Percentiles rank a stretch among this genome's conserved stretches.
phyloP scores from a whole-genome alignment of 169 alveolate species.

The Eimeria sp. region DNA sequence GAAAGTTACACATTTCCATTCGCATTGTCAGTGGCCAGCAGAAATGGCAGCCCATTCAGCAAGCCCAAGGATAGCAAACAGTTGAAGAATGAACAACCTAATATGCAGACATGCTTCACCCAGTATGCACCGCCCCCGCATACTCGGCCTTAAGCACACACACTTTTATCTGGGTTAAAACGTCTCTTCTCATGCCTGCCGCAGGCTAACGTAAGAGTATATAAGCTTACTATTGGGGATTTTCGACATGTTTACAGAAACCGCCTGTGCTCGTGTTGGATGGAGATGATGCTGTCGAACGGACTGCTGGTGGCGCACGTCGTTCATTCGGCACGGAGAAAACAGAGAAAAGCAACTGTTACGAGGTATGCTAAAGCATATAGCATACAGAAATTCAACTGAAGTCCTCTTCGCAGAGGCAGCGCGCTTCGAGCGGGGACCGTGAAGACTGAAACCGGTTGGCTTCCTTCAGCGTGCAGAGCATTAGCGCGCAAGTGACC shows the following conservation, averaged over 20 bases:
- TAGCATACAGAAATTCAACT: neutral
- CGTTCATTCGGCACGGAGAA: neutral
- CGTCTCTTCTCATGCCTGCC: neutral
- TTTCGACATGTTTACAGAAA: slow-evolving; percentile 33
- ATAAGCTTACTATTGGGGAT: slow-evolving; percentile 8
- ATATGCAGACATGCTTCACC: neutral
- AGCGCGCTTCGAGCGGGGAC: neutral
- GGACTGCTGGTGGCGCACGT: neutral
- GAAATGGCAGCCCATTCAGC: neutral
- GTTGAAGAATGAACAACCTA: neutral
- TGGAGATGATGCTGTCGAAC: neutral
- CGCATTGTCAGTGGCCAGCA: neutral
- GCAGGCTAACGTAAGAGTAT: neutral
- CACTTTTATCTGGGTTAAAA: neutral
- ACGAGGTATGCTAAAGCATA: neutral
- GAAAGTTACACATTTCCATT: neutral
- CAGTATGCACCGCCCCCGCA: neutral
- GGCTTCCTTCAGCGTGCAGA: slow-evolving; percentile 6
- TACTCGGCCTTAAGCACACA: neutral
- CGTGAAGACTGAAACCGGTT: slow-evolving; percentile 31
- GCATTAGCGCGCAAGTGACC: neutral
- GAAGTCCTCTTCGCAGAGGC: neutral
- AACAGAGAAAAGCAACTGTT: neutral
- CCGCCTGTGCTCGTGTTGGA: neutral
- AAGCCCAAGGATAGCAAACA: neutral